Evolutionary conservation across 2,329 filamentous ascomycete genomes (phyloP).

Genomic region (Neonectria punicea): DNA sequence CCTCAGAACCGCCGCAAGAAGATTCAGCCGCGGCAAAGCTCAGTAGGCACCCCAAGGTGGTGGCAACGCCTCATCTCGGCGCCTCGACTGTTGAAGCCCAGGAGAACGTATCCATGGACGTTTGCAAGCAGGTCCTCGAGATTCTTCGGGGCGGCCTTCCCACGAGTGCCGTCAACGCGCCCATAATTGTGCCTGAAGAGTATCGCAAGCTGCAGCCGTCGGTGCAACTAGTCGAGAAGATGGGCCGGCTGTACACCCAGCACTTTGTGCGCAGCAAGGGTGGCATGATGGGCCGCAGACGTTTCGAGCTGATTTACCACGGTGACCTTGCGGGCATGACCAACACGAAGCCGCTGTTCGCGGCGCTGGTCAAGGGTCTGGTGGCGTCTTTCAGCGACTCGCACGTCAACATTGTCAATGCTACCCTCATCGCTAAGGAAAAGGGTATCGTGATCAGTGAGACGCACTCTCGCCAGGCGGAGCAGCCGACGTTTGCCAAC

Average conservation of each 20-base stretch:
- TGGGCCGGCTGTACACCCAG: slow-evolving; percentile 83
- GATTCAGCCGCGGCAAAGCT: slow-evolving; percentile 69
- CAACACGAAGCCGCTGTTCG: slow-evolving; percentile 82
- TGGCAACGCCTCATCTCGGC: slow-evolving; percentile 82
- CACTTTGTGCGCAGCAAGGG: slow-evolving; percentile 66
- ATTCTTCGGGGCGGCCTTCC: slow-evolving; percentile 79
- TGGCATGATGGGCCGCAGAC: slow-evolving; percentile 67
- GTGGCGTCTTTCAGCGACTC: slow-evolving; percentile 74
- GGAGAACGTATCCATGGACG: slow-evolving; percentile 85
- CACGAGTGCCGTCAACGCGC: slow-evolving; percentile 81
- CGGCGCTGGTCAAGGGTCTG: slow-evolving; percentile 81
- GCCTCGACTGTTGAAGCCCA: slow-evolving; percentile 85
- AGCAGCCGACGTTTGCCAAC: slow-evolving; percentile 73
- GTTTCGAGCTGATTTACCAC: slow-evolving; percentile 81
- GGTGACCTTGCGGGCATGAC: slow-evolving; percentile 76
- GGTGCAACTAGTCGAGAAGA: slow-evolving; percentile 79
- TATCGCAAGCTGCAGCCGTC: slow-evolving; percentile 82
- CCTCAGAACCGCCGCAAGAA: slow-evolving; percentile 71
- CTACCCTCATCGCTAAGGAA: slow-evolving; percentile 77
- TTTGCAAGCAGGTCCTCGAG: slow-evolving; percentile 81
- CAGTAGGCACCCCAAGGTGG: slow-evolving; percentile 75
- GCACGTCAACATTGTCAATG: slow-evolving; percentile 86
- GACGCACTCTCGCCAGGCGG: slow-evolving; percentile 70
- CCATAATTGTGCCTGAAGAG: slow-evolving; percentile 83
- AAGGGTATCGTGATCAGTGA: slow-evolving; percentile 83